A percentile compares a stretch with the other conserved stretches of the same genome.
Conservation (phyloP, 1,139 yeast species). For the Candida neerlandica region DNA sequence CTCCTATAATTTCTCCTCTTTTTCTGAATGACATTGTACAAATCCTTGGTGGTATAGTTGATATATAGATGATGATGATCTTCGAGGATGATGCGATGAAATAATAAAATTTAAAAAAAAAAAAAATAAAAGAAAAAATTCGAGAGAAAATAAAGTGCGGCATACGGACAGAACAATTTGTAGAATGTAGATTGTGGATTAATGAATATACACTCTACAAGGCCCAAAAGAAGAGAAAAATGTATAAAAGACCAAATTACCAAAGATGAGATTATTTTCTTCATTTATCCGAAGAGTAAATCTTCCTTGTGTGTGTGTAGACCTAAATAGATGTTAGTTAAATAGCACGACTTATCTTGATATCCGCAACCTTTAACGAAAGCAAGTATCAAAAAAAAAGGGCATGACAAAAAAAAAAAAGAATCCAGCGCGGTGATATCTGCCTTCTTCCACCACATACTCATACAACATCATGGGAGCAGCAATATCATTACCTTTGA, state of each 20-base stretch:
- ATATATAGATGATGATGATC: neutral
- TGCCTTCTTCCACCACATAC: neutral
- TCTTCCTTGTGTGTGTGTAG: too few relatives aligned
- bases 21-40: slow-evolving; percentile 66
- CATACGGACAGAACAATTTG: neutral
- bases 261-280: too few relatives aligned
- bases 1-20: slow-evolving; percentile 61
- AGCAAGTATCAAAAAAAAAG: too few relatives aligned
- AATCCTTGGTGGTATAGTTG: neutral
- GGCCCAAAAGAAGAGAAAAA: too few relatives aligned
- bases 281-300: too few relatives aligned
- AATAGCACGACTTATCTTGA: too few relatives aligned
- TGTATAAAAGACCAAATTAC: too few relatives aligned
- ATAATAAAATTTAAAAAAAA: neutral
- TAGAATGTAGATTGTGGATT: neutral
- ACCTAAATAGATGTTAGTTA: too few relatives aligned
- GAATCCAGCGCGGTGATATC: neutral
- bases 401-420: neutral
- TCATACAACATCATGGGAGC: slow-evolving; percentile 67
- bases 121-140: slow-evolving; percentile 6
- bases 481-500: slow-evolving; percentile 69
- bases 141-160: neutral
- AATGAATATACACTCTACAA: too few relatives aligned
- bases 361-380: too few relatives aligned
- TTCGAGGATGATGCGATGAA: slow-evolving; percentile 3